A percentile compares a stretch with the other conserved stretches of the same genome.
phyloP scores from a whole-genome alignment of 148 eudicot genomes.

The Silene latifolia region DNA sequence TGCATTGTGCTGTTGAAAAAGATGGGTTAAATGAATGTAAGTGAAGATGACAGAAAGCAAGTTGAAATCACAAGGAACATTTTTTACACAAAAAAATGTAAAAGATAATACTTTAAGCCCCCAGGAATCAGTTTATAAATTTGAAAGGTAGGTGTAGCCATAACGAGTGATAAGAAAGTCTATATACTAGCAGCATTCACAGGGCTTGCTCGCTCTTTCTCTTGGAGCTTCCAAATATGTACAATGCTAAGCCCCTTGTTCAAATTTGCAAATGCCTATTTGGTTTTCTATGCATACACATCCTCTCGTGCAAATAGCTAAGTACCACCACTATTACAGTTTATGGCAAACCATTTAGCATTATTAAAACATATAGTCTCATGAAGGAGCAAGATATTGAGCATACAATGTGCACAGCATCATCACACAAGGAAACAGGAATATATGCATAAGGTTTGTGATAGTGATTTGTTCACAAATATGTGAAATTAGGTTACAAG shows the following conservation, averaged over 20 bases:
- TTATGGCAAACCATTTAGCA: background rate
- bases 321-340: background rate
- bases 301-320: background rate
- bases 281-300: background rate
- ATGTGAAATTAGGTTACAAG: background rate
- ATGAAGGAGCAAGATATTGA: slow-evolving; percentile 5
- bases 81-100: background rate
- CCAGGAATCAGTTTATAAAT: background rate
- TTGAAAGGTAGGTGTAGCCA: background rate
- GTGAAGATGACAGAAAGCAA: slow-evolving; percentile 11
- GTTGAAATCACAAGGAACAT: background rate
- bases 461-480: background rate
- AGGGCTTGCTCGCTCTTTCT: background rate
- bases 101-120: background rate
- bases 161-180: background rate
- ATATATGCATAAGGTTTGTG: background rate
- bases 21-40: slow-evolving; percentile 11
- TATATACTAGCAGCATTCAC: background rate
- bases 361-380: background rate
- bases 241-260: background rate
- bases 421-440: background rate
- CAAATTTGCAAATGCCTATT: background rate
- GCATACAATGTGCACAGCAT: background rate
- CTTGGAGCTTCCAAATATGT: slow-evolving; percentile 7
- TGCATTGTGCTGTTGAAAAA: slow-evolving; percentile 41